phyloP scores from a whole-genome alignment of 352 stramenopile species.

The Globisporangium ultimum region DNA sequence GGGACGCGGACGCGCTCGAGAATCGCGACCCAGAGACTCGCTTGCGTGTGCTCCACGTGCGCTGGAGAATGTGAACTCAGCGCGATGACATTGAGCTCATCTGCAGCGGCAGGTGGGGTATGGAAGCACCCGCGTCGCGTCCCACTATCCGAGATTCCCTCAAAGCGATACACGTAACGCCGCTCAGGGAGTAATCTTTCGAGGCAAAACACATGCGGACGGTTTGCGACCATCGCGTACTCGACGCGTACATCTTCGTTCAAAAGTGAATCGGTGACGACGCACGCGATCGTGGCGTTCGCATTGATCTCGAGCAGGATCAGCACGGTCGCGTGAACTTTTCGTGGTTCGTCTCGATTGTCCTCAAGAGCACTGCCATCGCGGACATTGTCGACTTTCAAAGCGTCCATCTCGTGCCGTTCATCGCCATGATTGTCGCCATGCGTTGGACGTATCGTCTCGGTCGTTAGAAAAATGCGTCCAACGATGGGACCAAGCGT shows the following conservation, averaged over 20 bases:
- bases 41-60: constrained; percentile 45
- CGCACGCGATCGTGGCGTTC: constrained; percentile 43
- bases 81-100: constrained; percentile 44
- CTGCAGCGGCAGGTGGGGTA: constrained; percentile 27
- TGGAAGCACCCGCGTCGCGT: constrained; percentile 57
- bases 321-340: constrained; percentile 24
- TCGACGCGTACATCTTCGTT: constrained; percentile 45
- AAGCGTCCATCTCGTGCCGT: too few relatives aligned
- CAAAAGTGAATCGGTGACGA: constrained; percentile 58
- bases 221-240: constrained; percentile 23
- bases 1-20: constrained; percentile 40
- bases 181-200: constrained; percentile 39
- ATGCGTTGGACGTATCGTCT: too few relatives aligned
- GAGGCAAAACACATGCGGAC: constrained; percentile 49
- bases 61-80: constrained; percentile 72
- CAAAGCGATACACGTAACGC: constrained; percentile 69
- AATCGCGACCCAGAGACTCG: constrained; percentile 61
- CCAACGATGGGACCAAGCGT: constrained; percentile 58
- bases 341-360: constrained; percentile 7
- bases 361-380: constrained; percentile 2
- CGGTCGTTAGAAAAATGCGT: constrained; percentile 22
- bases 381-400: neutral
- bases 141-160: constrained; percentile 58
- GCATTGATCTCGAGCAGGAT: constrained; percentile 72
- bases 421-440: neutral